Conservation (phyloP, 2,329 filamentous ascomycete genomes). For the Dactylellina cionopaga region DNA sequence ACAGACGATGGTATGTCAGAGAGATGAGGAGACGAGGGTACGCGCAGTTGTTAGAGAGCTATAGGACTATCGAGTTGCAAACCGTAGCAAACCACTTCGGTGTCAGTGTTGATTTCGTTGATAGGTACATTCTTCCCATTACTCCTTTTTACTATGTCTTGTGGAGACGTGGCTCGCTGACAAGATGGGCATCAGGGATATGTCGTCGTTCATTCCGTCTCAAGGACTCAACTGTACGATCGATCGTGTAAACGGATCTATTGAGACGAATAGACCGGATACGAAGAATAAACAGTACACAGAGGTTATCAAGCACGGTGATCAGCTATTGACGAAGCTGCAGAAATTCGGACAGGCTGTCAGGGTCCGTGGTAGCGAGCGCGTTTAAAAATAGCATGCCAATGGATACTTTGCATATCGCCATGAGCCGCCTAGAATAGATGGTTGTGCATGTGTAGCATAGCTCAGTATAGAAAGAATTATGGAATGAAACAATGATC, state of each 20-base stretch:
- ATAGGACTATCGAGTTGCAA: constrained; percentile 93
- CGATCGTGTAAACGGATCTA: constrained; percentile 94
- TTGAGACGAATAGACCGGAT: constrained; percentile 96
- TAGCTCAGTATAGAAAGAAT: neutral
- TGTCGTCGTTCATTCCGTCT: constrained; percentile 95
- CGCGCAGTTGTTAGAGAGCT: constrained; percentile 95
- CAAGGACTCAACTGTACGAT: constrained; percentile 96
- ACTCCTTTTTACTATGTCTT: constrained; percentile 21
- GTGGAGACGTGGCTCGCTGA: neutral
- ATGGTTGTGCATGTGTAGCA: neutral
- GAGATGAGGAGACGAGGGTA: constrained; percentile 98
- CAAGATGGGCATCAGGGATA: constrained; percentile 70
- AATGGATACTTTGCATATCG: neutral
- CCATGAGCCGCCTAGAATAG: too few relatives aligned
- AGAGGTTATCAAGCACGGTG: constrained; percentile 95
- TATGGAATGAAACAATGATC: neutral
- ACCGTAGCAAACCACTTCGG: constrained; percentile 98
- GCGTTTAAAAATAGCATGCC: constrained; percentile 31
- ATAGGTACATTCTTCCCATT: constrained; percentile 75
- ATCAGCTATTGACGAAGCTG: constrained; percentile 97
- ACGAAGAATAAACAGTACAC: constrained; percentile 99
- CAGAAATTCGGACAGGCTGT: constrained; percentile 99
- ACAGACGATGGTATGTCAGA: constrained; percentile 95
- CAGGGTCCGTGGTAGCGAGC: constrained; percentile 87
- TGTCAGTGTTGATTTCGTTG: constrained; percentile 93